Evolutionary conservation across 176 grass and related monocot genomes (phyloP).

Genomic region (Cenchrus purpureus): DNA sequence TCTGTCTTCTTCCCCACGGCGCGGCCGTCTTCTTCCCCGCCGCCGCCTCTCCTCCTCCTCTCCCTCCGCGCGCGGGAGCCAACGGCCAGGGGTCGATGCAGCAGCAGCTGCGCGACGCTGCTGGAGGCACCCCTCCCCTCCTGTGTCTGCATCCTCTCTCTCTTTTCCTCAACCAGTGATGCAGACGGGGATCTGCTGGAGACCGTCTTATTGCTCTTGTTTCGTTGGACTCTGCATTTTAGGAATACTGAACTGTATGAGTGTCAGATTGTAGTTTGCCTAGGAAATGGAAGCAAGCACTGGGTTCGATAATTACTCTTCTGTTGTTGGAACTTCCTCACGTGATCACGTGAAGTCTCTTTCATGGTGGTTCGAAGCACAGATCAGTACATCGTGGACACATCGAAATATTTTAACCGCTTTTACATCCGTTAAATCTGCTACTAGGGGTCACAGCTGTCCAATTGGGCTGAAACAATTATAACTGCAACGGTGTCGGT

Average conservation of each 20-base stretch:
- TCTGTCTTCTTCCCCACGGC: no score
- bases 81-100: no score
- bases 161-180: no score
- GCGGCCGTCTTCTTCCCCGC: no score
- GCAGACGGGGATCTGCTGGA: no score
- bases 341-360: not conserved
- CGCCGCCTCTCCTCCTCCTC: no score
- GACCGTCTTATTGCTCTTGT: no score
- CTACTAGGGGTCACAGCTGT: not conserved
- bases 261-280: not conserved
- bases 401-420: not conserved
- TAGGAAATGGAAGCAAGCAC: not conserved
- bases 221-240: not conserved
- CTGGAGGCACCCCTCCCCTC: no score
- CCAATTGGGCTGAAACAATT: not conserved
- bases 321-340: not conserved
- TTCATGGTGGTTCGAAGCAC: not conserved
- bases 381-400: not conserved
- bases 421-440: not conserved
- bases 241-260: not conserved
- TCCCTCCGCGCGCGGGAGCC: no score
- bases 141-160: no score
- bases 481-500: not conserved
- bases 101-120: no score
- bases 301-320: not conserved